Conservation (phyloP, 2,329 filamentous ascomycete genomes). For the Stagonosporopsis rhizophila region DNA sequence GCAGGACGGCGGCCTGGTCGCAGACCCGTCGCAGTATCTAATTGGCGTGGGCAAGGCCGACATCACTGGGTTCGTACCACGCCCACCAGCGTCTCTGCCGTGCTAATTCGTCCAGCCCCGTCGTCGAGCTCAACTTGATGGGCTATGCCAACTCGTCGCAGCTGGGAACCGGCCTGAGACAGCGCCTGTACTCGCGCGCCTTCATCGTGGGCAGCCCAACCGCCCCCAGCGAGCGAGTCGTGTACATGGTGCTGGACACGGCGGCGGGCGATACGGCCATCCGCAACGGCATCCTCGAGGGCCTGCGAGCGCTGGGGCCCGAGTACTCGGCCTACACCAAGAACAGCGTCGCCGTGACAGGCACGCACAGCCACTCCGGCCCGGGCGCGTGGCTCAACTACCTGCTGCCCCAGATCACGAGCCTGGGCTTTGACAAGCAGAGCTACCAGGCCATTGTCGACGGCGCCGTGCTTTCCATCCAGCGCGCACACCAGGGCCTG, state of each 20-base stretch:
- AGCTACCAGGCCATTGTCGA: conserved; percentile 90
- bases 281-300: conserved; percentile 83
- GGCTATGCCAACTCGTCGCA: conserved; percentile 90
- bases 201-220: conserved; percentile 81
- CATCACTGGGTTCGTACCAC: conserved; percentile 66
- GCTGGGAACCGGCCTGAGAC: conserved; percentile 81
- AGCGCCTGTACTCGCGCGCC: conserved; percentile 85
- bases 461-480: conserved; percentile 81
- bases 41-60: conserved; percentile 75
- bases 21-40: conserved; percentile 61
- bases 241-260: conserved; percentile 88
- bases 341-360: conserved; percentile 86
- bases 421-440: conserved; percentile 82
- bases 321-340: conserved; percentile 78
- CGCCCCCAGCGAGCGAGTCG: conserved; percentile 73
- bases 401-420: conserved; percentile 88
- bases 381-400: conserved; percentile 96
- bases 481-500: conserved; percentile 77
- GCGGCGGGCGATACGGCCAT: conserved; percentile 89
- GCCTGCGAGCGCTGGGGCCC: conserved; percentile 70
- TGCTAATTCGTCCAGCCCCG: conserved; percentile 62
- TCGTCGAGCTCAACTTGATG: conserved; percentile 90
- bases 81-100: too few relatives aligned
- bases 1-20: conserved; percentile 35
- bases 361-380: conserved; percentile 91